Base-by-base conservation (phyloP, 257 asterid genomes). In the Ilex aquifolium region DNA sequence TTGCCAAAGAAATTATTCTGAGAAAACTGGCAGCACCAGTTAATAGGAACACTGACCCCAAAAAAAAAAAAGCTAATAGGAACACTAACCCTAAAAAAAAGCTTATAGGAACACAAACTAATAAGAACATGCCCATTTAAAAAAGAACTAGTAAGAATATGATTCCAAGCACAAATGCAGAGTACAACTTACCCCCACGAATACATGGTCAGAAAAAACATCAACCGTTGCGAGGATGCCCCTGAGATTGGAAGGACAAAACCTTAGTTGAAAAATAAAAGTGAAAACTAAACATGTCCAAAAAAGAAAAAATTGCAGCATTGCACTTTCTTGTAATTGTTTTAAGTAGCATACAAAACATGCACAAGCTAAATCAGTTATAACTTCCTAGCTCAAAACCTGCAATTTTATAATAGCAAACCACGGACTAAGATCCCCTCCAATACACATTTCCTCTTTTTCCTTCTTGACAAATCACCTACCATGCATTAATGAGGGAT, bases 161-260 rank as follows among this genome's bases (percentile, higher is more conserved):
- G 42, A 36, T 2, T 36, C 7, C 42, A 36, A 36, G 5, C 7
- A 11, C 15, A 46, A 10, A 53, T 53, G 57, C 27, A 61, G 65
- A 46, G 31, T 56, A 72, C 49, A 72, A 67, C 97, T 85, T 80
- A 93, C 99, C 95, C 99, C 99, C 62, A 85, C 95, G 68, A 93
- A 65, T 31, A 77, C 83, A 75, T 81, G 80, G 65, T 87, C 96
- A 68, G 92, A 81, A 79, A 93, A 81, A 69, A 87, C 99, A 76
- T 90, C 99, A 69, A 93, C 70, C 60, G 97, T 97, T 66, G 99
- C 88, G 63, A 93, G 96, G 76, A 93, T 93, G 65, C 97, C 97
- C 84, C 97, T 90, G 92, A 61, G 36, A 76, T 50, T 11, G 54
- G 54, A 49, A 12, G 5, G 54, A 49, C 17, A 12, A 6, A 49